These are phyloP conservation scores for Paraurostyla sp. DNA, from an alignment of 73 alveolate genomes.

Conservation along the genomic window DNA sequence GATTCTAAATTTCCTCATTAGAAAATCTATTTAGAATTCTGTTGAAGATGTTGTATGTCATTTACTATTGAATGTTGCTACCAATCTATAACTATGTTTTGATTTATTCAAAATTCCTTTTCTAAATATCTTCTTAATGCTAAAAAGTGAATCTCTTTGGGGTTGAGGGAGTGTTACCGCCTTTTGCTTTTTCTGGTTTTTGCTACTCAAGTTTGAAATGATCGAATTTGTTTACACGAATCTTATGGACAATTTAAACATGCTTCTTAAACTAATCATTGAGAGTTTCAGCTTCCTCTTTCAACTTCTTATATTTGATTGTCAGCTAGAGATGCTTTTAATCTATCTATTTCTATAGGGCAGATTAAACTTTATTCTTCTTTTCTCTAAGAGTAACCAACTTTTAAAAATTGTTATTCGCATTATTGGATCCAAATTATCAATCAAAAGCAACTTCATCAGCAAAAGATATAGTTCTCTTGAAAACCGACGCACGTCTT, in stretches of 20 bases:
- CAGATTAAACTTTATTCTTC: not conserved
- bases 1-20: not conserved
- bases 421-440: not conserved
- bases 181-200: not conserved
- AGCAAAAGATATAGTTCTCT: slow-evolving; percentile 37
- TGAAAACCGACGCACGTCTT: not conserved
- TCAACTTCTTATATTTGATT: not conserved
- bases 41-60: slow-evolving; percentile 13
- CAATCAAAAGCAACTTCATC: not conserved
- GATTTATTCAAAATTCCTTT: not conserved
- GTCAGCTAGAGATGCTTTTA: not conserved
- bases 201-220: not conserved
- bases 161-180: not conserved
- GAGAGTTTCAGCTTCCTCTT: not conserved
- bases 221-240: not conserved
- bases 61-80: not conserved
- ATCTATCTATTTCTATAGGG: not conserved
- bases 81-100: not conserved
- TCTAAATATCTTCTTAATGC: too few species aligned
- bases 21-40: not conserved
- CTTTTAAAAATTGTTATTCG: not conserved
- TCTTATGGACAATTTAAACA: not conserved
- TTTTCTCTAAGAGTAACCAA: not conserved
- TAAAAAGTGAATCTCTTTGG: not conserved
- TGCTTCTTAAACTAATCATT: not conserved